Evolutionary conservation across 2,329 filamentous ascomycete species (phyloP), one percentile per base, ranked within the genome.

Genomic region (Phyllosticta citrichinensis): DNA sequence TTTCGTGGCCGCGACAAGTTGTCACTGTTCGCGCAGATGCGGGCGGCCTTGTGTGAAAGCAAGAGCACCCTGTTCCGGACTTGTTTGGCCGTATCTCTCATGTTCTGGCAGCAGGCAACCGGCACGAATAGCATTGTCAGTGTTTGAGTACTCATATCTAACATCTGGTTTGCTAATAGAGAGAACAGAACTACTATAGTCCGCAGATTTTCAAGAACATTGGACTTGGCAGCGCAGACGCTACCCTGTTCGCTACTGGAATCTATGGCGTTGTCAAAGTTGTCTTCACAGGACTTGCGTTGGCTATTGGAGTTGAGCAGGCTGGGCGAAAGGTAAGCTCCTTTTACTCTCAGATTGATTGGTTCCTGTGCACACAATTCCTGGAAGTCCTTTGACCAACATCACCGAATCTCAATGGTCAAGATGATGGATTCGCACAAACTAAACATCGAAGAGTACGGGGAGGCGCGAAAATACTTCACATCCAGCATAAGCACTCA

Each of bases 231-330:
- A 74, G 74, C 1, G 67, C 63, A 1, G 73, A 71, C 12, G 69
- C 76, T 2, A 71, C 73, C 0, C 68, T 79, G n/a, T 78, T 78
- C 64, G 76, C 76, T 1, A 77, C 76, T 0, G 74, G 75, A 1
- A 72, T 78, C n/a, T 78, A 78, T 62, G 76, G 76, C 8, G 74
- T 77, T 14, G 76, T 79, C 19, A 78, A 78, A 65, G 76, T 78
- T 11, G 73, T 76, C 19, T 69, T 75, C 19, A 78, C 76, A 1
- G 71, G 73, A 2, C 66, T 77, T 58, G 75, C 74, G 8, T 67
- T 79, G n/a, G 74, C 76, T 69, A 70, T 77, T 20, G 75, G 75
- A 24, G 77, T 76, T 2, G 76, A 78, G 63, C 76, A 77, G 57
- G 65, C 77, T 24, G 76, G 76, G 2, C 70, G 76, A 20, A 79